Evolutionary conservation across 306 rosid species (phyloP).

Genomic region (Gillenia trifoliata): DNA sequence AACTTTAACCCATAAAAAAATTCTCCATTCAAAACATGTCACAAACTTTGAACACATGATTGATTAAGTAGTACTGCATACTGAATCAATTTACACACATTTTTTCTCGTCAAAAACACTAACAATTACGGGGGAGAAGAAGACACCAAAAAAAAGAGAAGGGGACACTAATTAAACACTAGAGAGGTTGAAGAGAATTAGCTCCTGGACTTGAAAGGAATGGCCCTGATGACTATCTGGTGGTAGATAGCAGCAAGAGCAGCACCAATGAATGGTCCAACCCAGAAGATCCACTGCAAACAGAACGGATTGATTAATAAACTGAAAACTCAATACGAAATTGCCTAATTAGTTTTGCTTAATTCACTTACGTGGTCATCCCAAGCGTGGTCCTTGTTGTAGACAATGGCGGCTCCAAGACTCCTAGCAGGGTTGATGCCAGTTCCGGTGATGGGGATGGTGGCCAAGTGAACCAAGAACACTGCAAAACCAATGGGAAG

Average conservation of each 20-base stretch:
- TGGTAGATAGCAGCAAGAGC: constrained; percentile 88
- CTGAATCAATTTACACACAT: constrained; percentile 39
- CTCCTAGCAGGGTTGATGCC: constrained; percentile 95
- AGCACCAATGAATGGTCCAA: constrained; percentile 92
- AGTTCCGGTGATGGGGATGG: constrained; percentile 91
- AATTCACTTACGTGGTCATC: constrained; percentile 54
- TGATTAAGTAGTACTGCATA: constrained; percentile 4
- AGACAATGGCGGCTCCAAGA: constrained; percentile 88
- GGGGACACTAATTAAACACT: not conserved
- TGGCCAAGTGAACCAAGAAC: constrained; percentile 94
- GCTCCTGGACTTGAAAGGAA: constrained; percentile 76
- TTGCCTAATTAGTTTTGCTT: not conserved
- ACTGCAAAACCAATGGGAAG: constrained; percentile 96
- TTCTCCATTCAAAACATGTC: constrained; percentile 25
- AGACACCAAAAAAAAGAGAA: not conserved
- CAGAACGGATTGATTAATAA: not conserved
- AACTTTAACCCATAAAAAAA: constrained; percentile 19
- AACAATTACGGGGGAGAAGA: not conserved
- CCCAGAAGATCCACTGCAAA: constrained; percentile 93
- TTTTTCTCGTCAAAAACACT: constrained; percentile 12
- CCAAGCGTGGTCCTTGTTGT: constrained; percentile 72
- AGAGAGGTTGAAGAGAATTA: constrained; percentile 7
- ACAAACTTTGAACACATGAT: constrained; percentile 5
- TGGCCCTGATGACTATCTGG: constrained; percentile 81
- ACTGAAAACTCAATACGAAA: not conserved